Base-by-base conservation (phyloP, 495 filamentous ascomycete genomes). In the Talaromyces wortmannii region DNA sequence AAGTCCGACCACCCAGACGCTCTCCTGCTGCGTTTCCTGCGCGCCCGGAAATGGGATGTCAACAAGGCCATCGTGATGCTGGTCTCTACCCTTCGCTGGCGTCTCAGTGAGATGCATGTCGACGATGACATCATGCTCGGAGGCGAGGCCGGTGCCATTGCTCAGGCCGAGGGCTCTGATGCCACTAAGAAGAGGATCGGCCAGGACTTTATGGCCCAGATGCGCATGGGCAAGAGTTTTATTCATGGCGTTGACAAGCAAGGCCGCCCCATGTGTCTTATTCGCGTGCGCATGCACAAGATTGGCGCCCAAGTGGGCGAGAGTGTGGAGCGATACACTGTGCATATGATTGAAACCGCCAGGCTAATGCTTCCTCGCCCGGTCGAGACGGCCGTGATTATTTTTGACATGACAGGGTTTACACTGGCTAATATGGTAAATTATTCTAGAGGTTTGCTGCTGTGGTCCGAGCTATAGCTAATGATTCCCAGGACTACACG, bases 391-490 rank as follows among this genome's bases (percentile, higher is more conserved):
- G 92, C 92, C 32, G 91, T 85, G 33, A 87, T 98, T 48, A 71
- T 97, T 31, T 98, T 98, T 66, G 92, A 98, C 68, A 94, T 98
- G 89, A 94, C 88, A 10, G 81, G 83, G 55, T 98, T 98, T 69
- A 85, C 85, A 46, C 74, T 97, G 70, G 84, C 92, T 1, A 98
- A 98, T 68, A 96, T 98, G 94, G 89, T 91, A 74, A 65, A 76
- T 52, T 7, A 6, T 10, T 17, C 13, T 7, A 23, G 16, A 2
- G 13, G 17, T 2, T 6, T 51, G 5, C 2, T 4, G 13, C 7
- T n/a, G 17, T 23, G 7, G 13, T 46, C 23, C 23, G 23, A 8
- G 15, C 44, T 17, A 46, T 46, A 23, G 13, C 17, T 23, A 23
- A 15, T 17, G 44, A 46, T 13, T n/a, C 7, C 31, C 42, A 91